Evolutionary conservation across 2,329 filamentous ascomycete species (phyloP), one percentile per base, ranked within the genome.

Genomic region (Colletotrichum godetiae): DNA sequence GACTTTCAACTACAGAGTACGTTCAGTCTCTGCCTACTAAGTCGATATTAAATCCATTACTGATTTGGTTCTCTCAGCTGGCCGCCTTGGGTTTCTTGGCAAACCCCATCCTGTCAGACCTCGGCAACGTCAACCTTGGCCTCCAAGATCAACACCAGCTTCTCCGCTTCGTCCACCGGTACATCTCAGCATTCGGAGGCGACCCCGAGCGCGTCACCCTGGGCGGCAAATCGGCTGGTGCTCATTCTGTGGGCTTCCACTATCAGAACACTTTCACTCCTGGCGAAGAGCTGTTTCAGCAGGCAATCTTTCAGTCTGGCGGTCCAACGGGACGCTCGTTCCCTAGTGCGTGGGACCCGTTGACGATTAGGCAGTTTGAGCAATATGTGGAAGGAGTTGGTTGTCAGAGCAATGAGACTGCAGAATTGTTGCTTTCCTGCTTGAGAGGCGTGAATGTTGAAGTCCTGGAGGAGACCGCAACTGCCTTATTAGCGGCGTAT

Each of bases 101-200:
- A 0, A 89, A 72, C 75, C 84, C 42, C 27, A 66, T 83, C 24
- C 77, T 82, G 8, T 82, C 84, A 35, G 79, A 81, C 0, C 76
- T 78, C 2, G 80, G 79, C 0, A 65, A 84, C 22, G 68, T 88
- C 10, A 91, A 92, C 71, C 86, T 86, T 0, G 89, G 89, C 0
- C 78, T 91, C 0, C 80, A 87, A 3, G 89, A 91, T 71, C 88
- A 90, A 75, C 82, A 84, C 15, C 85, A 86, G 4, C 85, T 87
- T 2, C 78, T 91, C 1, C 78, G 86, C 75, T 91, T 89, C 83
- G 86, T 91, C 0, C 85, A 89, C 61, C 82, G 82, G 10, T 79
- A 91, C 72, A 88, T 91, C 64, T 75, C 79, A 2, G 78, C 82
- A 2, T 91, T 91, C 66, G 88, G 89, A 0, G 89, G 89, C 3